Conservation (phyloP, 345 rosid genomes). For the rapeseed (Brassica napus) region DNA sequence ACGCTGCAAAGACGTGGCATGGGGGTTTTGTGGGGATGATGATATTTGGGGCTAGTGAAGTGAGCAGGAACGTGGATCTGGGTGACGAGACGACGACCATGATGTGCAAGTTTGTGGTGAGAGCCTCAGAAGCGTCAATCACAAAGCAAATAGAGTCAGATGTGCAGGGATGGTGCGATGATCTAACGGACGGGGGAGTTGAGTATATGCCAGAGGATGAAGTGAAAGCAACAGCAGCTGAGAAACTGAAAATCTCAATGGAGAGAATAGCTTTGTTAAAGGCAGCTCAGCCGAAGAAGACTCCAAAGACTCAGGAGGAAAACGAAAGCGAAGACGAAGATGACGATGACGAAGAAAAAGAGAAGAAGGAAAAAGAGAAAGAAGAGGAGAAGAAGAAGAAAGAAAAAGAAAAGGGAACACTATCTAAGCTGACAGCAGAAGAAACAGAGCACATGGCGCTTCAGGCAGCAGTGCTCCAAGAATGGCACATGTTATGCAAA, state of each 20-base stretch:
- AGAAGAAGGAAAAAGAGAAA: conserved; percentile 54
- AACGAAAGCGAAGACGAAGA: conserved; percentile 45
- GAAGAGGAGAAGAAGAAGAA: conserved; percentile 42
- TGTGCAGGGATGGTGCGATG: conserved; percentile 92
- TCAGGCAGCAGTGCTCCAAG: conserved; percentile 92
- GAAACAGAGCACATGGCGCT: conserved; percentile 96
- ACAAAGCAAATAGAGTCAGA: conserved; percentile 94
- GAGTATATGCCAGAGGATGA: conserved; percentile 99
- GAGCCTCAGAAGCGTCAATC: conserved; percentile 93
- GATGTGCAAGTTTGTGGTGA: conserved; percentile 96
- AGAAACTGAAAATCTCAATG: conserved; percentile 90
- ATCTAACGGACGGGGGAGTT: conserved; percentile 87
- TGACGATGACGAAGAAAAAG: conserved; percentile 38
- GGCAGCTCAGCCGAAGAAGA: conserved; percentile 79
- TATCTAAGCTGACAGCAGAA: conserved; percentile 86
- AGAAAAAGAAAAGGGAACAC: conserved; percentile 62
- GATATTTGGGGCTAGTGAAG: conserved; percentile 99
- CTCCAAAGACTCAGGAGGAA: conserved; percentile 56
- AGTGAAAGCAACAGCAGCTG: conserved; percentile 83
- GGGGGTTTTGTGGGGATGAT: conserved; percentile 94
- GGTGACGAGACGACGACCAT: conserved; percentile 97
- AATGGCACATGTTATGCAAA: conserved; percentile 91
- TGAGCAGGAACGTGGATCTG: conserved; percentile 93
- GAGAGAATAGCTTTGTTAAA: conserved; percentile 89
- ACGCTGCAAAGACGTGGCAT: conserved; percentile 96